Conservation (phyloP, 129 eudicot species). For the Daucus carota region DNA sequence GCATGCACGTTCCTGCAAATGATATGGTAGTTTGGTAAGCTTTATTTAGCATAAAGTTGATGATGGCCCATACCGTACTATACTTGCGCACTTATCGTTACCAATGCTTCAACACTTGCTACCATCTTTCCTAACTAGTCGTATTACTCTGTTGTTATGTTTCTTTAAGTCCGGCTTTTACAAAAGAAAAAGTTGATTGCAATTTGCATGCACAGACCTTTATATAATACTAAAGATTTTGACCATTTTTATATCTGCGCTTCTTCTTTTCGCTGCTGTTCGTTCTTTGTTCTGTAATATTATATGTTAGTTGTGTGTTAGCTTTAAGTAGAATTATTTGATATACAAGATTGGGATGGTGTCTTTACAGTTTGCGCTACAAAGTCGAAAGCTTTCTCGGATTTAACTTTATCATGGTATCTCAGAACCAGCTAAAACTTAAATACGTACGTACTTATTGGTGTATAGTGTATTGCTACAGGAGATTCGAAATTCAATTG, state of each 20-base stretch:
- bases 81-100: background rate
- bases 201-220: background rate
- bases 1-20: background rate
- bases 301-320: background rate
- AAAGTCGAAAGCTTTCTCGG: background rate
- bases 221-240: background rate
- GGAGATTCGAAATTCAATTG: background rate
- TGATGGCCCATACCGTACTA: slow-evolving; percentile 1
- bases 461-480: too few relatives aligned
- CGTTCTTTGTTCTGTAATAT: background rate
- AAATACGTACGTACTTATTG: too few relatives aligned
- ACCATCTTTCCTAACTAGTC: background rate
- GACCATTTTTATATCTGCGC: background rate
- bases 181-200: background rate
- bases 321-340: background rate
- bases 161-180: background rate
- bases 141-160: background rate
- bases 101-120: background rate
- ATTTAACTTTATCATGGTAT: background rate
- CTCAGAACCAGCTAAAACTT: background rate
- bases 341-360: background rate
- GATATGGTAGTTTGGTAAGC: slow-evolving; percentile 5
- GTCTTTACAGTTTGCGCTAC: background rate
- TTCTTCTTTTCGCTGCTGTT: background rate
- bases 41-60: background rate